Base-by-base conservation (phyloP, 805 yeast species). In the Ogataea salicorniae region DNA sequence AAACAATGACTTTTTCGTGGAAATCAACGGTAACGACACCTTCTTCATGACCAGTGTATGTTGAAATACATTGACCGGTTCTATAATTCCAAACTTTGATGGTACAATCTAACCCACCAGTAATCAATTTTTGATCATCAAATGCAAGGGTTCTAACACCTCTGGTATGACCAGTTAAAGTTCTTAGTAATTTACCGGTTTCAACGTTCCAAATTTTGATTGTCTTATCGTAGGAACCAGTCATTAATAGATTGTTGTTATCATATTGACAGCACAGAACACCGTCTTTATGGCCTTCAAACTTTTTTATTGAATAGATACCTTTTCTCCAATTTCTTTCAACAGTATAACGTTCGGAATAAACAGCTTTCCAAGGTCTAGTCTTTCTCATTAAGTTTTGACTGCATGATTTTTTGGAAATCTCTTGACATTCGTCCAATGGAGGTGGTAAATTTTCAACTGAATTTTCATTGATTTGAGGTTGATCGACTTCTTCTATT, bases 251-350 rank as follows among this genome's bases (percentile, higher is more conserved):
- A 51, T 74, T 75, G 59, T 84, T 76, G 63, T 89, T 87, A 58
- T 83, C 85, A 67, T 87, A 90, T 65, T 89, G 95, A 48, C 94
- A 72, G 53, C 96, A 82, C 41, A 92, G 75, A n/a, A 94, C 84
- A 18, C 96, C 95, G 62, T 87, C 96, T 44, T 81, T 77, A 61
- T 91, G 98, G 9, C 95, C 96, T 50, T 72, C 69, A 60, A 90
- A 88, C 46, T 75, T 80, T 48, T 75, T 81, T 22, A 83, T 67
- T 29, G 71, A 71, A 66, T 81, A 87, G 17, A 75, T 69, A 11
- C 97, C 97, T 53, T 83, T 82, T 51, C 99, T 74, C 99, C 99
- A 94, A 67, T 94, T 92, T 57, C 87, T 80, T 65, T 94, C 99
- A 50, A 94, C 90, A 65, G 81, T 83, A 67, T 77, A 92, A 35